These are phyloP conservation scores for Jamesozyma lodderae DNA, from an alignment of 805 yeast genomes.

Conservation along the genomic window DNA sequence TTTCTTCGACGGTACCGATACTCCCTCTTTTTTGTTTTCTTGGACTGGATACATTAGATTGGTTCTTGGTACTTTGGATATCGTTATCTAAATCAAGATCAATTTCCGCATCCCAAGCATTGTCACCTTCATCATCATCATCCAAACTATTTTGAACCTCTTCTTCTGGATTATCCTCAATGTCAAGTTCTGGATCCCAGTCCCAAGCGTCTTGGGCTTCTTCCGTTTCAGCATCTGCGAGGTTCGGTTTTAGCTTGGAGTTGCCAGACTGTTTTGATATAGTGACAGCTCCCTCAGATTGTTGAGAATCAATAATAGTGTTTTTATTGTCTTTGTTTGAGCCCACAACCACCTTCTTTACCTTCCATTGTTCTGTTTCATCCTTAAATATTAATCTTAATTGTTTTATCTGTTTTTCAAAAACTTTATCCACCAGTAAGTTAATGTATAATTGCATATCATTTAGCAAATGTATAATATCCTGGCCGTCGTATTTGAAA, in stretches of 20 bases:
- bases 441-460: constrained; percentile 18
- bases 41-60: not conserved
- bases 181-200: constrained; percentile 15
- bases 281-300: too few species aligned
- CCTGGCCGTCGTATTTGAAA: constrained; percentile 15
- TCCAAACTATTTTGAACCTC: constrained; percentile 4
- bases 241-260: too few species aligned
- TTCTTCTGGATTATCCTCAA: not conserved
- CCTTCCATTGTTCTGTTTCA: not conserved
- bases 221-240: too few species aligned
- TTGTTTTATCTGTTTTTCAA: constrained; percentile 11
- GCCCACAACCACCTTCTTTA: not conserved
- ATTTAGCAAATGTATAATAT: constrained; percentile 14
- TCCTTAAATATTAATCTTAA: constrained; percentile 13
- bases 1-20: constrained; percentile 2
- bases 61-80: constrained; percentile 2
- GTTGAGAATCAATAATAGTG: not conserved
- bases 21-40: not conserved
- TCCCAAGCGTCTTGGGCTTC: constrained; percentile 15
- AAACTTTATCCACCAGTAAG: constrained; percentile 20
- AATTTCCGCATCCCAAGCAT: constrained; percentile 15
- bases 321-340: not conserved
- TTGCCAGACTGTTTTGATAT: too few species aligned
- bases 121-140: constrained; percentile 8
- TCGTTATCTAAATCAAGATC: constrained; percentile 14